Base-by-base conservation (phyloP, 2,329 filamentous ascomycete species). In the Hortaea werneckii region DNA sequence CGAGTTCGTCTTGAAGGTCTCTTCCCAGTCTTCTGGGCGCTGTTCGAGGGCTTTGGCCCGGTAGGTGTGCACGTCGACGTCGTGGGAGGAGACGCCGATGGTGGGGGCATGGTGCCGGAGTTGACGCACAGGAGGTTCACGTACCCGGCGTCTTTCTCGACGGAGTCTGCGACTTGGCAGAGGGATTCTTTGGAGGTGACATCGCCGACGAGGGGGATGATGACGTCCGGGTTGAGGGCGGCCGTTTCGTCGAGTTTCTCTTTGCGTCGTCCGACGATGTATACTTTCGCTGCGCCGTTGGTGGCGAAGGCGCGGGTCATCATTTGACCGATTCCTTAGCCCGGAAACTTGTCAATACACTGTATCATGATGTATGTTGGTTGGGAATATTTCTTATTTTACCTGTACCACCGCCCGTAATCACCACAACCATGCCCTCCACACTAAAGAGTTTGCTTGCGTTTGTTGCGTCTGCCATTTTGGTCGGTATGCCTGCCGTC, bases 341-440 rank as follows among this genome's bases (percentile, higher is more conserved):
- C 20, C 20, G 20, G 20, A 20, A 20, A 20, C 20, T 58, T 62
- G 29, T n/a, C 28, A 34, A 12, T 20, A 20, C 20, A 2, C 4
- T 20, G 20, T 2, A 20, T 20, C 20, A 20, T 20, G 20, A 20
- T 20, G 20, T 20, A 20, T 20, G 4, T 20, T 20, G 20, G 20
- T 20, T 4, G 20, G 20, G 20, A 20, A 20, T 4, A 20, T 20
- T 20, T 20, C 2, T 29, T 4, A 20, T 20, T n/a, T 5, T 30
- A 73, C 74, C 72, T 44, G 67, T 74, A 27, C 71, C 75, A 39
- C 73, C 74, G 38, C 76, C 75, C 1, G 75, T 78, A 40, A 79
- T 65, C 39, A 75, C 68, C 6, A 68, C 71, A 5, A 78, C 72
- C 42, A 75, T 66, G 41, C 68, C 74, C 49, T 76, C 64, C 47